Evolutionary conservation across 208 protist genomes (phyloP), one percentile per base, ranked within the genome.

Genomic region (Leishmania tropica): DNA sequence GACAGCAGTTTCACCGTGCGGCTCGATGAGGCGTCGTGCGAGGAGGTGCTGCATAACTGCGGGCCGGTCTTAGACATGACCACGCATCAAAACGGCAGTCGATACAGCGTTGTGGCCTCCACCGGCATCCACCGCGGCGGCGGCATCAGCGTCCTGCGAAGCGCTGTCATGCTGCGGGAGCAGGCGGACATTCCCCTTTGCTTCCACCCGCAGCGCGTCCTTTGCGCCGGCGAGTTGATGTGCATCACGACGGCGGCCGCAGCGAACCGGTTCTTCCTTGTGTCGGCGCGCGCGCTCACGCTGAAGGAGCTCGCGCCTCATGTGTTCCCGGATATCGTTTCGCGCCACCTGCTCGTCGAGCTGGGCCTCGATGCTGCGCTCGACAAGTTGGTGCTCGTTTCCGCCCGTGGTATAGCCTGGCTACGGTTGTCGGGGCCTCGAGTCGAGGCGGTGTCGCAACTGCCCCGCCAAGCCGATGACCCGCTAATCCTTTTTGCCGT

Each of bases 1-100:
- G 84, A 83, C 65, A 81, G 90, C 86, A 94, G 82, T 3, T 54
- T 94, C 13, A 84, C 91, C 31, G 56, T 94, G 47, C 85, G 92
- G 2, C 81, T 88, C 42, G 62, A 51, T 71, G 86, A 85, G 19
- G 81, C 81, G 45, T 73, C 83, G 76, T 88, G 81, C 54, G 80
- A 85, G 35, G 83, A 81, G 10, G 84, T 95, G 2, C 54, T 95
- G 31, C 72, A 88, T 28, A 89, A 97, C 84, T 92, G 88, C 80
- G 94, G 94, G 35, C 93, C 93, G 1, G 90, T 96, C 5, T 79
- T 96, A 24, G 92, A 93, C 75, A 91, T 97, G 79, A 85, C 87
- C 13, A 87, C 91, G 40, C 79, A 88, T 19, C 75, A 79, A 1
- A 90, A 90, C 78, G 89, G 85, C 11, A 80, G 88, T 19, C 80